Conservation (phyloP, 2,329 filamentous ascomycete species). For the Fusarium graminum region DNA sequence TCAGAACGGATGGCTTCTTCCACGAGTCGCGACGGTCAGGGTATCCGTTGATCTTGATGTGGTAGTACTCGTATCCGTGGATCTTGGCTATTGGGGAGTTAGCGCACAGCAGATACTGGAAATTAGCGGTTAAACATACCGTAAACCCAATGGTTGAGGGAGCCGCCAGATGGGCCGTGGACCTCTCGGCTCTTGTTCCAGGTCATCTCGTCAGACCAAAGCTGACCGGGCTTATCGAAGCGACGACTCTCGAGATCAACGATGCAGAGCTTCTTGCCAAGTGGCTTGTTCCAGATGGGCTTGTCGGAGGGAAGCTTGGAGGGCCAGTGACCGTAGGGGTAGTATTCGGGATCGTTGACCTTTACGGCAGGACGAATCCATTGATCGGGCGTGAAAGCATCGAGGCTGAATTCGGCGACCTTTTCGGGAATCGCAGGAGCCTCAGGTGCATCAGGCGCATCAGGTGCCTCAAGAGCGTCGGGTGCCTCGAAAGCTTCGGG, state of each 20-base stretch:
- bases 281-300: slow-evolving; percentile 50
- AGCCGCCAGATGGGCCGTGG: slow-evolving; percentile 57
- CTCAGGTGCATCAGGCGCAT: slow-evolving; percentile 16
- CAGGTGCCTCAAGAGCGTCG: neutral
- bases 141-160: slow-evolving; percentile 61
- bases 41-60: slow-evolving; percentile 54
- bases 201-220: slow-evolving; percentile 55
- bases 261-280: slow-evolving; percentile 59
- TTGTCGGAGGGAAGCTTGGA: slow-evolving; percentile 49
- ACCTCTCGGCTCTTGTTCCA: slow-evolving; percentile 54
- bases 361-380: slow-evolving; percentile 33
- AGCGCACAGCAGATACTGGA: slow-evolving; percentile 25
- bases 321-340: slow-evolving; percentile 52
- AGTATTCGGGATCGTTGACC: slow-evolving; percentile 48
- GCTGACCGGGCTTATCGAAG: slow-evolving; percentile 53
- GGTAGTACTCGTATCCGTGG: slow-evolving; percentile 63
- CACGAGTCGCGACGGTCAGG: slow-evolving; percentile 59
- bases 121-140: slow-evolving; percentile 42
- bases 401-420: slow-evolving; percentile 10
- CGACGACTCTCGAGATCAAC: slow-evolving; percentile 60
- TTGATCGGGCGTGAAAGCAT: slow-evolving; percentile 27
- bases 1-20: slow-evolving; percentile 61
- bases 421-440: slow-evolving; percentile 15
- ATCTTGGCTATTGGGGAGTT: slow-evolving; percentile 54
- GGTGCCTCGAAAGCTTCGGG: neutral